Percentiles rank a stretch among this genome's conserved stretches.
phyloP scores from a whole-genome alignment of 768 basidiomycete genomes.

The Calocybe cyanea region DNA sequence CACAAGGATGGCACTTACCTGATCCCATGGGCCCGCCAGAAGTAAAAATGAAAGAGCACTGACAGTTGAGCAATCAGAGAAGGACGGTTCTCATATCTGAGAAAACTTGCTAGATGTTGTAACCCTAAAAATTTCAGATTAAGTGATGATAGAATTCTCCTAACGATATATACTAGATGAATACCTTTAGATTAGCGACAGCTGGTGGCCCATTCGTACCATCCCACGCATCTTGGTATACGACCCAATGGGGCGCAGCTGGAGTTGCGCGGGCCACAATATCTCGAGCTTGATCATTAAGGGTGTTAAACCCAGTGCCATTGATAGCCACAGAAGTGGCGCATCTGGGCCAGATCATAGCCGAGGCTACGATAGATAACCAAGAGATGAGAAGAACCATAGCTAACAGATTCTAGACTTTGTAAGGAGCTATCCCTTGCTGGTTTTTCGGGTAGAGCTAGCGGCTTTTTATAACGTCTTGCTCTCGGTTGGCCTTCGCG shows the following conservation, averaged over 20 bases:
- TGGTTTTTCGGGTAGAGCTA: background rate
- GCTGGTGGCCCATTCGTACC: constrained; percentile 47
- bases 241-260: constrained; percentile 49
- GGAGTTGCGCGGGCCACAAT: constrained; percentile 34
- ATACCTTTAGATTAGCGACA: constrained; percentile 39
- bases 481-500: background rate
- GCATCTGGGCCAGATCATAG: constrained; percentile 14
- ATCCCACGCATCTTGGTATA: constrained; percentile 39
- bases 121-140: constrained; percentile 35
- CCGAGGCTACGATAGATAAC: constrained; percentile 13
- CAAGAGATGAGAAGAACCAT: constrained; percentile 16
- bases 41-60: constrained; percentile 54
- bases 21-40: constrained; percentile 52
- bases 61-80: constrained; percentile 4
- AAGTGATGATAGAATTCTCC: background rate
- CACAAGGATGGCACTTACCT: constrained; percentile 24
- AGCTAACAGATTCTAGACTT: background rate
- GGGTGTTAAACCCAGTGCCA: constrained; percentile 19
- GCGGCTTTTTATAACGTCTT: constrained; percentile 8
- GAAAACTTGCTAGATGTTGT: constrained; percentile 51
- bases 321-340: constrained; percentile 16
- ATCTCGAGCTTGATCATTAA: constrained; percentile 28
- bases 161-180: background rate
- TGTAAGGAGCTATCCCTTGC: background rate
- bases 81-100: background rate